phyloP scores from a whole-genome alignment of 768 basidiomycete species.

The Trametes gibbosa region DNA sequence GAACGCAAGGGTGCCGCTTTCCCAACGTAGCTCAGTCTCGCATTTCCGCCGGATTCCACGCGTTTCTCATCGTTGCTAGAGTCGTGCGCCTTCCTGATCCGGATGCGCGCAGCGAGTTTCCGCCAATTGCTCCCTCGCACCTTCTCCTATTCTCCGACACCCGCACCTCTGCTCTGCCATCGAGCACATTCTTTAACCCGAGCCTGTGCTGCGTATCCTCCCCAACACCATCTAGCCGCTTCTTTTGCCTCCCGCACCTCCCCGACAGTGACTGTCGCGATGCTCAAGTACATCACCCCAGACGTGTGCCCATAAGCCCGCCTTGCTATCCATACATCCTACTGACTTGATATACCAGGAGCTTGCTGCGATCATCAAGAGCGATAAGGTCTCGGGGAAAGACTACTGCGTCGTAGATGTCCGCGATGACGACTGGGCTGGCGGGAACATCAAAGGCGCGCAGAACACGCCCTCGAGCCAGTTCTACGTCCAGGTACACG shows the following conservation, averaged over 20 bases:
- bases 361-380: constrained; percentile 67
- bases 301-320: constrained; percentile 32
- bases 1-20: no score
- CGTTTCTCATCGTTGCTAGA: constrained; percentile 10
- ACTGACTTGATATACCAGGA: constrained; percentile 42
- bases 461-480: constrained; percentile 59
- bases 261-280: constrained; percentile 18
- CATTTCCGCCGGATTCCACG: constrained; percentile 1
- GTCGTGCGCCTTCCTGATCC: constrained; percentile 11
- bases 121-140: neutral
- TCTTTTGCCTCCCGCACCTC: neutral
- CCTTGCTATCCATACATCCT: neutral
- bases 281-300: constrained; percentile 39
- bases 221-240: neutral
- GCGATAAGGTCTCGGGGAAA: constrained; percentile 52
- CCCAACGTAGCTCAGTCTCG: neutral
- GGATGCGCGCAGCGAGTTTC: constrained; percentile 7
- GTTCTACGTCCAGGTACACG: constrained; percentile 56
- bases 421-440: constrained; percentile 76
- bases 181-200: neutral
- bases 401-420: constrained; percentile 83
- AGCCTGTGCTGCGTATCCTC: neutral
- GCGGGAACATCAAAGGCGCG: constrained; percentile 74
- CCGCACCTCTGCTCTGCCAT: neutral
- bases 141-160: neutral